Conservation (phyloP, 2,329 filamentous ascomycete species). For the Ambrosiella xylebori region DNA sequence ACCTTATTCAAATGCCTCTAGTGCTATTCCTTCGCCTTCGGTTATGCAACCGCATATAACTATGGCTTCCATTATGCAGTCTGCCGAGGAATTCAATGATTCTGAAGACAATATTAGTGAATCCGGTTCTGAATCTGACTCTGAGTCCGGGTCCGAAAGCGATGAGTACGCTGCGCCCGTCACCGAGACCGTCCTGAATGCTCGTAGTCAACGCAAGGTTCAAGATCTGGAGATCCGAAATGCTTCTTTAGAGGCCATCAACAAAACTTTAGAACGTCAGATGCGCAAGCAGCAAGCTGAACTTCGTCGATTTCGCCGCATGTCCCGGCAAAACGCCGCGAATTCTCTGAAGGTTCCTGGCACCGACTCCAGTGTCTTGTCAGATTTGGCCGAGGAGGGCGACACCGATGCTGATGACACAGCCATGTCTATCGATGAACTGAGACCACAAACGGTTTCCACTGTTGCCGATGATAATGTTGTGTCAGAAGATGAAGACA, state of each 20-base stretch:
- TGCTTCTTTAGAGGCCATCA: slow-evolving; percentile 85
- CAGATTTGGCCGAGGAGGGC: slow-evolving; percentile 32
- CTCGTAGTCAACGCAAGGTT: slow-evolving; percentile 81
- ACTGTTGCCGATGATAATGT: background rate
- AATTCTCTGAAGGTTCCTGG: slow-evolving; percentile 24
- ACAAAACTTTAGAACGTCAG: slow-evolving; percentile 78
- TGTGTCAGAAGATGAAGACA: background rate
- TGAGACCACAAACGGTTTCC: background rate
- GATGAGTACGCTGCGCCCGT: slow-evolving; percentile 6
- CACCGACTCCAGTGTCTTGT: slow-evolving; percentile 26
- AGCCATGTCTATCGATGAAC: slow-evolving; percentile 2
- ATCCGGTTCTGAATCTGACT: slow-evolving; percentile 5
- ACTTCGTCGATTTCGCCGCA: slow-evolving; percentile 65
- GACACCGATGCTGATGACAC: slow-evolving; percentile 5
- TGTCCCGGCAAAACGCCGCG: slow-evolving; percentile 53
- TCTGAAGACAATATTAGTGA: slow-evolving; percentile 2
- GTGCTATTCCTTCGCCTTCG: slow-evolving; percentile 2
- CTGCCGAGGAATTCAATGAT: slow-evolving; percentile 32
- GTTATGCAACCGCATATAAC: slow-evolving; percentile 23
- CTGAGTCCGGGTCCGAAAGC: slow-evolving; percentile 4
- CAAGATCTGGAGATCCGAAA: slow-evolving; percentile 95
- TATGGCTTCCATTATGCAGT: slow-evolving; percentile 39
- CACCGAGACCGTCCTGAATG: slow-evolving; percentile 70
- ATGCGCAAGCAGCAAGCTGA: slow-evolving; percentile 83
- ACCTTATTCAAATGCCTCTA: background rate